Evolutionary conservation across 805 yeast genomes (phyloP), one percentile per base, ranked within the genome.

Genomic region (Spathaspora hagerdaliae): DNA sequence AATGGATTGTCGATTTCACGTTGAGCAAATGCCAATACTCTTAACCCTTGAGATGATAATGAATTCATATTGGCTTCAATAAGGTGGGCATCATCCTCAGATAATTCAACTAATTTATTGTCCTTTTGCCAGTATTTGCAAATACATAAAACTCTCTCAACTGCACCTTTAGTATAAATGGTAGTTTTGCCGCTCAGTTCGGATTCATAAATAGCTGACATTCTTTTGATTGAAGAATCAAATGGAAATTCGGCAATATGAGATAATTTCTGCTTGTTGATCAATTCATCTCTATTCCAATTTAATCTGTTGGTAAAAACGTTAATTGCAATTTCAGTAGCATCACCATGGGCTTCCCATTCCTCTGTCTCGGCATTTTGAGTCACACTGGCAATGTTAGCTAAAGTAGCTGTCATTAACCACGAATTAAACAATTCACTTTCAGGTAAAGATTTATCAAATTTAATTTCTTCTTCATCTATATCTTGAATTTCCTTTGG

Each of bases 381-480:
- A 50, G 74, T 77, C 2, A 88, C 81, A 9, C 74, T 72, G 3
- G 96, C 92, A 56, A 87, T 81, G 55, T 88, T 89, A 32, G 96
- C 96, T 50, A 89, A 65, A 1, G 94, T 77, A 1, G 95, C 88
- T 40, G 85, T 70, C 26, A 65, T 58, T 44, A 85, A 62, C 86
- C 88, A 87, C 33, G 70, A 59, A 31, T 60, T 48, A 52, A 78
- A 76, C 11, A 59, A 57, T 32, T 55, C 54, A 24, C 51, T 45
- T 10, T 42, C 48, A 12, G 63, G 49, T 19, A 44, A 47, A 3
- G 29, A 26, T 26, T 31, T n/a, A 32, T 15, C 27, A 24, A 39
- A 39, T 10, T 27, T 14, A 32, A 39, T 27, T 7, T 41, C 38
- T 58, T 58, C 72, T 48, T 69, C 74, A 41, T 69, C 74, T 10